Conservation (phyloP, 2,329 filamentous ascomycete species). For the Alternaria angustiovoidea region DNA sequence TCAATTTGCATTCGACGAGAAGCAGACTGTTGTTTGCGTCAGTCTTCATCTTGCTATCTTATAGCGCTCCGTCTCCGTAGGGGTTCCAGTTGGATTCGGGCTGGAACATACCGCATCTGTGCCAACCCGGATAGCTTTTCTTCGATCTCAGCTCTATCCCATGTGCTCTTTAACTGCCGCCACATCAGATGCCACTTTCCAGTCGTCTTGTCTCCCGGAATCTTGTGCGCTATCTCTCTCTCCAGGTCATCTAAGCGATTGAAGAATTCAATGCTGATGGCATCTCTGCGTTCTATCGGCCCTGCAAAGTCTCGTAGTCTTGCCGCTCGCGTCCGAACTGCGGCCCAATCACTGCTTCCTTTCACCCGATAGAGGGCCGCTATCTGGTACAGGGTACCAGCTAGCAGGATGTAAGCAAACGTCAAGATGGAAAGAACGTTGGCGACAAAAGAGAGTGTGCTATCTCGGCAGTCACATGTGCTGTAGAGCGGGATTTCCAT, state of each 20-base stretch:
- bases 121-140: not conserved
- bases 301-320: not conserved
- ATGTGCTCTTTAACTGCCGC: not conserved
- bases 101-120: too few species aligned
- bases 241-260: not conserved
- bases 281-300: not conserved
- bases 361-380: not conserved
- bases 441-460: too few species aligned
- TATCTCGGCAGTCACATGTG: not conserved
- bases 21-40: not conserved
- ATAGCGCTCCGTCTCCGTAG: too few species aligned
- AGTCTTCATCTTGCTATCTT: not conserved
- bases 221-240: not conserved
- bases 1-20: too few species aligned
- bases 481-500: not conserved
- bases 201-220: not conserved
- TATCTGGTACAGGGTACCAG: too few species aligned
- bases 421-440: too few species aligned
- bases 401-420: too few species aligned
- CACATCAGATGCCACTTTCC: slow-evolving; percentile 5
- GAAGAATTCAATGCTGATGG: not conserved
- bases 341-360: not conserved
- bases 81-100: too few species aligned
- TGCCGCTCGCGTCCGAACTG: not conserved
- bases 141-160: not conserved